A percentile compares a stretch with the other conserved stretches of the same genome.
phyloP scores from a whole-genome alignment of 2,329 filamentous ascomycete genomes.

The Fusarium beomiforme region DNA sequence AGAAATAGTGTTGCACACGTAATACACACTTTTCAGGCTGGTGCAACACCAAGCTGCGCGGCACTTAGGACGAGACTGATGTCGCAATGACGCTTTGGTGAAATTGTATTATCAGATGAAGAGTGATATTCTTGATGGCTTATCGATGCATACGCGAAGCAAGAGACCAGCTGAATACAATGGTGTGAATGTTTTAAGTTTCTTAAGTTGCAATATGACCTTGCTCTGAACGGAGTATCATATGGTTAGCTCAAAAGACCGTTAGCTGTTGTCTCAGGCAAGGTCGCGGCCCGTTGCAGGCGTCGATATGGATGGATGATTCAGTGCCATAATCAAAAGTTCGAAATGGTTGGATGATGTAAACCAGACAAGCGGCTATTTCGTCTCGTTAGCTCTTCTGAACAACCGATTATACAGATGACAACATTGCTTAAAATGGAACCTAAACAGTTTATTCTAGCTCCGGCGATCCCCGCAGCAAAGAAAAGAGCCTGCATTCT shows the following conservation, averaged over 20 bases:
- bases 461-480: conserved; percentile 13
- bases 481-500: background rate
- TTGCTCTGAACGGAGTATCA: background rate
- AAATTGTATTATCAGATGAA: background rate
- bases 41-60: conserved; percentile 19
- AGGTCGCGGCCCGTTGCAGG: conserved; percentile 26
- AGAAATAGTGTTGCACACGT: conserved; percentile 17
- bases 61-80: conserved; percentile 19
- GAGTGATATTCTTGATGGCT: background rate
- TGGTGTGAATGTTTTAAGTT: background rate
- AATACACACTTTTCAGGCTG: conserved; percentile 4
- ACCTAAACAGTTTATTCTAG: conserved; percentile 1
- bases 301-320: background rate
- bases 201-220: background rate
- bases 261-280: conserved; percentile 9
- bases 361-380: conserved; percentile 3
- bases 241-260: background rate
- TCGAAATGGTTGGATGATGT: background rate
- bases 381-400: background rate
- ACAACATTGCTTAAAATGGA: background rate
- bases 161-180: background rate
- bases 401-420: background rate
- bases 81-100: conserved; percentile 13
- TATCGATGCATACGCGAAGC: background rate
- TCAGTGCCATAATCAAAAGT: background rate